phyloP scores from a whole-genome alignment of 257 asterid genomes.

The Lavandula angustifolia region DNA sequence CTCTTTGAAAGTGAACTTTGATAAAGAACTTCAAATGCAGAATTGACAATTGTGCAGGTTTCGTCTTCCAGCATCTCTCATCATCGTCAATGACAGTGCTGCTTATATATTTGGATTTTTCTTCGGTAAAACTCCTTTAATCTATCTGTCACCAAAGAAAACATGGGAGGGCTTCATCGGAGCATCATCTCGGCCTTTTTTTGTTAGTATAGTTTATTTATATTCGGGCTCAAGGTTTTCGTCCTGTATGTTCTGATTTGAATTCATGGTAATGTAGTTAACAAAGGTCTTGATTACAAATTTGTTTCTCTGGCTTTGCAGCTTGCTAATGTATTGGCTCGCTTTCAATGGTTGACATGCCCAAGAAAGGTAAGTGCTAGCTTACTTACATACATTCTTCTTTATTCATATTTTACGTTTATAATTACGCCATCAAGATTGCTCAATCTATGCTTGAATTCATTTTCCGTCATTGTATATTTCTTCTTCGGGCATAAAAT shows the following conservation, averaged over 20 bases:
- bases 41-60: constrained; percentile 65
- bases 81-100: constrained; percentile 77
- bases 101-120: constrained; percentile 86
- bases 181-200: constrained; percentile 78
- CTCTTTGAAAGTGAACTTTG: constrained; percentile 28
- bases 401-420: constrained; percentile 1
- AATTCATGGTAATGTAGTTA: background rate
- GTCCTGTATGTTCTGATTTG: background rate
- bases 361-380: constrained; percentile 70
- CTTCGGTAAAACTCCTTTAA: constrained; percentile 88
- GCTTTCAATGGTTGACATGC: constrained; percentile 81
- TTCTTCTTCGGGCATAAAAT: background rate
- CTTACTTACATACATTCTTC: constrained; percentile 19
- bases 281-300: constrained; percentile 23
- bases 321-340: constrained; percentile 80
- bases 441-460: background rate
- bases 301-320: constrained; percentile 38
- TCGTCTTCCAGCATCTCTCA: constrained; percentile 95
- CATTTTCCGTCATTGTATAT: background rate
- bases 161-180: constrained; percentile 98
- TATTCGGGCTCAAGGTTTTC: background rate
- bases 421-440: constrained; percentile 23
- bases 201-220: constrained; percentile 45
- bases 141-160: constrained; percentile 84
- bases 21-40: constrained; percentile 35